Conservation (phyloP, 169 alveolate genomes). For the Miamiensis avidus region DNA sequence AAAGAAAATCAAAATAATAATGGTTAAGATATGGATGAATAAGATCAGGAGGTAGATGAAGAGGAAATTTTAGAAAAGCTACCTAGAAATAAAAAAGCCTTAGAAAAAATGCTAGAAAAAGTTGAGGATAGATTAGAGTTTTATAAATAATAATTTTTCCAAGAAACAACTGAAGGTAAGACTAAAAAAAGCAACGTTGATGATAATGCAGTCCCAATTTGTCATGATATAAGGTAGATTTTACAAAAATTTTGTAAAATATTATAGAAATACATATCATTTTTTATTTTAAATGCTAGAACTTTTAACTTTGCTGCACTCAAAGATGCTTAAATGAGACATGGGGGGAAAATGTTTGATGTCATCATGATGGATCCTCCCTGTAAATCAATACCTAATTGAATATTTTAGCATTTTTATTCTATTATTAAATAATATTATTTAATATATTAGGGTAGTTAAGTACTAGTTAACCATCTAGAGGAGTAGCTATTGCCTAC, state of each 20-base stretch:
- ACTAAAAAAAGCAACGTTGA: conserved; percentile 28
- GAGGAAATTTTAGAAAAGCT: conserved; percentile 37
- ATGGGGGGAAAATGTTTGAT: conserved; percentile 64
- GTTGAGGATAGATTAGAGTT: conserved; percentile 34
- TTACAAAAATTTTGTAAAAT: background rate
- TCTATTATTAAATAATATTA: background rate
- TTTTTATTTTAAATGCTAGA: conserved; percentile 22
- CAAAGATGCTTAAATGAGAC: conserved; percentile 35
- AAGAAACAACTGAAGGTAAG: conserved; percentile 25
- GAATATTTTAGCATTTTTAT: too few relatives aligned
- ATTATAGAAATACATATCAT: background rate
- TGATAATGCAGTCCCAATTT: conserved; percentile 50
- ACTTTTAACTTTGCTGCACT: conserved; percentile 36
- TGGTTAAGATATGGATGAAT: conserved; percentile 6
- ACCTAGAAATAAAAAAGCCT: conserved; percentile 19
- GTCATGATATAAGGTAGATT: conserved; percentile 54
- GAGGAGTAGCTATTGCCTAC: conserved; percentile 69
- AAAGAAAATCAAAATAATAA: conserved; percentile 7
- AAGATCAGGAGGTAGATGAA: background rate
- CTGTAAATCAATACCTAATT: background rate
- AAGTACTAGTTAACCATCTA: conserved; percentile 50
- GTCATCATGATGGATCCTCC: conserved; percentile 82
- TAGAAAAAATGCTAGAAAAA: conserved; percentile 13
- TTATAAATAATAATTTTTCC: conserved; percentile 36
- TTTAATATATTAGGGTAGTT: conserved; percentile 64